Base-by-base conservation (phyloP, 495 filamentous ascomycete species). In the Penicillium robsamsonii region DNA sequence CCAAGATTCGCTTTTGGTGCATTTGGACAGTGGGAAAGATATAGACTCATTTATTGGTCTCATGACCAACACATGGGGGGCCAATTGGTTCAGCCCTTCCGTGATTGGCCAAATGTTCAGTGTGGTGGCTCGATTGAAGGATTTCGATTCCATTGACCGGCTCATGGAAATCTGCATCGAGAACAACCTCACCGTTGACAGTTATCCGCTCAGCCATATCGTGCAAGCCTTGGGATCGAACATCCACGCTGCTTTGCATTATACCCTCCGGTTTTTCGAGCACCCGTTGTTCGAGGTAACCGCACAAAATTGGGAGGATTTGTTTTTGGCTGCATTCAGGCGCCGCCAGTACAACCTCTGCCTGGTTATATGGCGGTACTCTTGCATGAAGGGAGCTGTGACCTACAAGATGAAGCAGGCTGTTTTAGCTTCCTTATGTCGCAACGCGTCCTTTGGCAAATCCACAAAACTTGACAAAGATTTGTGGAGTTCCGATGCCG, bases 351-450 rank as follows among this genome's bases (percentile, higher is more conserved):
- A 71, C 56, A 82, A 81, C 50, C 63, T 73, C 12, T 75, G 73
- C 49, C 71, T 75, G 2, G 75, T 80, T 4, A 42, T 81, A 12
- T 82, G 79, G 79, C 63, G 66, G 42, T 76, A 76, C 62, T 75
- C 79, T 7, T 80, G 78, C 57, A 66, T 79, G 62, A 33, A 69
- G n/a, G 58, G 63, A 2, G 17, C 20, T n/a, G 68, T 72, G 20
- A 75, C 65, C 38, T 51, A 54, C 41, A 51, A 62, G 2, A 79
- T 78, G 73, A 60, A 55, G 29, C 61, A 68, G n/a, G 46, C 58
- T 11, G 63, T 76, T 10, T 38, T 66, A 29, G 56, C 30, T 18
- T 70, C 70, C 15, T 56, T 79, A 12, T 15, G 25, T 31, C 59
- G 69, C 51, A 70, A 69, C 37, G 57, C 55, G 7, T 41, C 62